Evolutionary conservation across 1,139 yeast species (phyloP), one percentile per base, ranked within the genome.

Genomic region (Magnusiomyces suaveolens): DNA sequence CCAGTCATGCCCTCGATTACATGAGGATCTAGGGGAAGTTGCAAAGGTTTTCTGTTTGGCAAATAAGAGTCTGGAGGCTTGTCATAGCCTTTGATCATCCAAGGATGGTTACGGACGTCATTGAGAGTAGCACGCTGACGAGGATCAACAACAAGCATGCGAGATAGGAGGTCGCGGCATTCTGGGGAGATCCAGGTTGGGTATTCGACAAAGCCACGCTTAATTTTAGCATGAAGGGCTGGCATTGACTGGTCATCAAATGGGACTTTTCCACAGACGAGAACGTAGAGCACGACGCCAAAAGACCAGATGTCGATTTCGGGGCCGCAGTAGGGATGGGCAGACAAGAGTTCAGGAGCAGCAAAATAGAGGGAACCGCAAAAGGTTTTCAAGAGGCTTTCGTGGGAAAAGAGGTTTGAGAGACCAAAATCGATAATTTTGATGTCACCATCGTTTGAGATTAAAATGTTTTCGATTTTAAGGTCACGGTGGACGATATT

Each of bases 301-400:
- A 90, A 90, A 3, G 96, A 87, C 99, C 99, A 92, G 32, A 92
- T 84, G 67, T 92, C 99, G 51, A 94, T 97, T 69, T 94, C 98
- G 0, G 98, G 98, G 0, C 98, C 99, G 39, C 80, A 75, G 65
- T 94, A 94, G 0, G 97, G 97, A 60, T 83, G 82, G 0, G 97
- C 98, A 58, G 87, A 85, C 57, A 94, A 75, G 61, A 94, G 76
- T 68, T 94, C 99, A 0, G 99, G 99, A 0, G 99, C 98, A 0
- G 98, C 99, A 77, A 92, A 94, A 69, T 94, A 94, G 54, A 94
- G 76, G 0, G 97, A 89, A 1, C 99, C 99, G 75, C 99, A 94
- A 68, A 88, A 94, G 0, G 99, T 94, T 66, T 87, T 88, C 63
- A 94, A 79, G 54, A 88, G 75, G 50, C 82, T 75, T 58, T 80